These are phyloP conservation scores for Pyrus betulifolia DNA, from an alignment of 306 rosid species.

Conservation along the genomic window DNA sequence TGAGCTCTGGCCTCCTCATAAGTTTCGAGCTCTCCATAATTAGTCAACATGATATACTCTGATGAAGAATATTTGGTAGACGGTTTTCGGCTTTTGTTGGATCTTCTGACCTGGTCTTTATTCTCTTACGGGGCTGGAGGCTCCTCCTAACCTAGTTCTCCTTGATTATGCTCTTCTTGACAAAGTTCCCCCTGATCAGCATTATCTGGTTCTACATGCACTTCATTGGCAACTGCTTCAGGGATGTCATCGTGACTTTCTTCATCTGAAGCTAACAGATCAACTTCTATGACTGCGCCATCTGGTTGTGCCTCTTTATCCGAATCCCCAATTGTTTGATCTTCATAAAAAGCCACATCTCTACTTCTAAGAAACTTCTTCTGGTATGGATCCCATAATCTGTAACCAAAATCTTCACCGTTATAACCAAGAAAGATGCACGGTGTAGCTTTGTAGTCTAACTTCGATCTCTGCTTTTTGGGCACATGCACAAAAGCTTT, in stretches of 20 bases:
- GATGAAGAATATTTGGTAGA: background rate
- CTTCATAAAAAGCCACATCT: background rate
- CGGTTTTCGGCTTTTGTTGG: background rate
- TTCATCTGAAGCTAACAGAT: background rate
- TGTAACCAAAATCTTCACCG: background rate
- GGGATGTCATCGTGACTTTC: background rate
- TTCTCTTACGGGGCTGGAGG: background rate
- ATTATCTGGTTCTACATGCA: no score
- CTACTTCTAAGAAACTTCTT: background rate
- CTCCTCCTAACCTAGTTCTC: no score
- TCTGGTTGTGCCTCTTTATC: background rate
- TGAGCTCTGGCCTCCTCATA: background rate
- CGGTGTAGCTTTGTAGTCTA: background rate
- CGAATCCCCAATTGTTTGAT: background rate
- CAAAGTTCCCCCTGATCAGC: no score
- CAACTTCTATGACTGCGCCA: rapidly evolving
- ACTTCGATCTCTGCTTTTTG: background rate
- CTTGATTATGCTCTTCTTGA: no score
- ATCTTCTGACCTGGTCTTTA: background rate
- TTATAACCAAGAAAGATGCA: background rate
- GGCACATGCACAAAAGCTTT: background rate
- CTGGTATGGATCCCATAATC: background rate
- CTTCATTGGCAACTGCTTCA: background rate
- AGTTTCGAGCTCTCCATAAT: background rate
- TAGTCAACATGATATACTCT: background rate